Percentiles rank a stretch among this genome's conserved stretches.
Evolutionary conservation across 2,329 filamentous ascomycete species (phyloP).

Genomic region (Diaporthe nobilis): DNA sequence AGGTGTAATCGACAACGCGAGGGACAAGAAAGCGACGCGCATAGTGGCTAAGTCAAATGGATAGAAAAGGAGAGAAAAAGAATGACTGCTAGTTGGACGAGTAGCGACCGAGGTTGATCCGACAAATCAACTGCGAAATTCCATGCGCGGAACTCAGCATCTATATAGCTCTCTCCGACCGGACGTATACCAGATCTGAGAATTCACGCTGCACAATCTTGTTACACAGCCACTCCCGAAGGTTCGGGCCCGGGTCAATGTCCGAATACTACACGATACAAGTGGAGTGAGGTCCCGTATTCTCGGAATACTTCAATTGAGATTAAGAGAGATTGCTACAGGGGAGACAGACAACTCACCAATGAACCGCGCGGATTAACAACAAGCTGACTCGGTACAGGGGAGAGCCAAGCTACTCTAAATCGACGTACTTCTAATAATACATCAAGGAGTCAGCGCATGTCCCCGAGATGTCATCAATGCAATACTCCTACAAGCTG

Average conservation of each 20-base stretch:
- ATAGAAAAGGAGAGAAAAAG: not conserved
- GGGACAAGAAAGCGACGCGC: not conserved
- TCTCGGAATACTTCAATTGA: not conserved
- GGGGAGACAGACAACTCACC: not conserved
- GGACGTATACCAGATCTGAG: not conserved
- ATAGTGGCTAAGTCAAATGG: not conserved
- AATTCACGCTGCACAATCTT: not conserved
- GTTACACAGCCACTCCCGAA: not conserved
- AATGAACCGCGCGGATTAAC: not conserved
- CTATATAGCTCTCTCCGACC: not conserved
- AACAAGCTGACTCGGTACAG: not conserved
- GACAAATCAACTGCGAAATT: not conserved
- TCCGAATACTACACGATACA: not conserved
- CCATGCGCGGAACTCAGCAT: not conserved
- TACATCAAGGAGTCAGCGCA: not conserved
- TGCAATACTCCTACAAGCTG: not conserved
- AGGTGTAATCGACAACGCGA: not conserved
- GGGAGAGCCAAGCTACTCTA: constrained; percentile 10
- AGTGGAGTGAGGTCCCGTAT: constrained; percentile 15
- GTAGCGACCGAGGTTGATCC: not conserved
- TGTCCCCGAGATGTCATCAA: no score
- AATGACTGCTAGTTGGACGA: not conserved
- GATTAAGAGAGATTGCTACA: constrained; percentile 9
- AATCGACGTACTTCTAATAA: constrained; percentile 21
- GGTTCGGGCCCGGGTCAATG: constrained; percentile 1